phyloP scores from a whole-genome alignment of 2,329 filamentous ascomycete genomes.

The Leptographium wingfieldii region DNA sequence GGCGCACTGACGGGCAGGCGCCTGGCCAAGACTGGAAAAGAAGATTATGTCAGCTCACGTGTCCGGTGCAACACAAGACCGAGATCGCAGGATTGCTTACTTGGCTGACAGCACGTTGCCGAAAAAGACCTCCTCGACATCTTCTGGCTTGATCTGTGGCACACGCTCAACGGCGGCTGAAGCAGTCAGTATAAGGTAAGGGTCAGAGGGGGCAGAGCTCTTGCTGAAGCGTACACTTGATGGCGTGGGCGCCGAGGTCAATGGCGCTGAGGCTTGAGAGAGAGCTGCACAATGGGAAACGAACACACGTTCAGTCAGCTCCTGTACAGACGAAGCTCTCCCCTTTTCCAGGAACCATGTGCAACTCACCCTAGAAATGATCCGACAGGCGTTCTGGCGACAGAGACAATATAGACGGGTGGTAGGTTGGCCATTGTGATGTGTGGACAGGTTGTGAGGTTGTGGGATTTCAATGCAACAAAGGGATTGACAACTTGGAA shows the following conservation, averaged over 20 bases:
- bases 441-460: not conserved
- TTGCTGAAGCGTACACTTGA: slow-evolving; percentile 61
- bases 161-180: slow-evolving; percentile 70
- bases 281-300: slow-evolving; percentile 44
- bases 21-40: slow-evolving; percentile 70
- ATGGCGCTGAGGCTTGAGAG: slow-evolving; percentile 76
- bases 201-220: not conserved
- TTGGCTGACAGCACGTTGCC: slow-evolving; percentile 96
- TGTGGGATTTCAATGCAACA: no score
- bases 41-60: not conserved
- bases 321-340: not conserved
- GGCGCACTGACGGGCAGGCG: slow-evolving; percentile 88
- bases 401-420: slow-evolving; percentile 91
- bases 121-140: slow-evolving; percentile 94
- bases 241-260: slow-evolving; percentile 80
- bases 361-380: slow-evolving; percentile 75
- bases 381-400: slow-evolving; percentile 79
- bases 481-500: not conserved
- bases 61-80: not conserved
- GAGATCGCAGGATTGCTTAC: slow-evolving; percentile 34
- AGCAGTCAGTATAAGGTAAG: not conserved
- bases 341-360: not conserved
- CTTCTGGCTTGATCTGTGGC: slow-evolving; percentile 71
- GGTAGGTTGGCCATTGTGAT: slow-evolving; percentile 63
- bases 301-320: not conserved